Conservation (phyloP, 768 basidiomycete species). For the Boletus huronensis region DNA sequence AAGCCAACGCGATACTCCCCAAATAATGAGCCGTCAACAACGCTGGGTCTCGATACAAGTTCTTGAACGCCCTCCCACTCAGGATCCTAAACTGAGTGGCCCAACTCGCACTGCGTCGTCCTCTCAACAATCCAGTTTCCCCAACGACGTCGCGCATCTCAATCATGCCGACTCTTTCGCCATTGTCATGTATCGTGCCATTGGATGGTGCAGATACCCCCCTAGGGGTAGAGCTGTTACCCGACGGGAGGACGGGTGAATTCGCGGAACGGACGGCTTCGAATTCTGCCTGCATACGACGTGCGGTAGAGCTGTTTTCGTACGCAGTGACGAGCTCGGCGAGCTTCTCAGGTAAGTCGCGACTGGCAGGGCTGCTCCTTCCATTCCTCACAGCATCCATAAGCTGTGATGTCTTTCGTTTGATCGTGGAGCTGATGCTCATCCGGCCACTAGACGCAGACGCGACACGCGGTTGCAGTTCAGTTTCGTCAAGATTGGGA, state of each 20-base stretch:
- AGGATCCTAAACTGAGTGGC: slow-evolving; percentile 90
- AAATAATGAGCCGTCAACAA: slow-evolving; percentile 88
- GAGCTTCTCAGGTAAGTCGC: slow-evolving; percentile 54
- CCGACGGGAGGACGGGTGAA: background rate
- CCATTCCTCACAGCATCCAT: slow-evolving; percentile 51
- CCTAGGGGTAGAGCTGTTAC: background rate
- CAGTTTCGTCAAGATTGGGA: slow-evolving; percentile 44
- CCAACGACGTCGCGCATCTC: slow-evolving; percentile 64
- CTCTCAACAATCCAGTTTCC: slow-evolving; percentile 66
- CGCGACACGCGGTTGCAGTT: slow-evolving; percentile 41
- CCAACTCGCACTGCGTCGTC: slow-evolving; percentile 79
- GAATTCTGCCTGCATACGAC: slow-evolving; percentile 59
- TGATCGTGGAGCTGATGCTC: slow-evolving; percentile 53
- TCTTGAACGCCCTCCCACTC: slow-evolving; percentile 97
- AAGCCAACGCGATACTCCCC: slow-evolving; percentile 76
- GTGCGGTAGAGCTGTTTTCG: slow-evolving; percentile 61
- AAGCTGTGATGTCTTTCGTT: slow-evolving; percentile 70
- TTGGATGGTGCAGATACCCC: slow-evolving; percentile 19
- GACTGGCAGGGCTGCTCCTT: slow-evolving; percentile 29
- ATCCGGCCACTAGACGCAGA: slow-evolving; percentile 33
- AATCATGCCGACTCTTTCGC: slow-evolving; percentile 31
- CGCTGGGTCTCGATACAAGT: slow-evolving; percentile 92
- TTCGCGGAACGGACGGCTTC: slow-evolving; percentile 36
- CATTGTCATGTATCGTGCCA: slow-evolving; percentile 22
- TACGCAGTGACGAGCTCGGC: slow-evolving; percentile 72